A percentile compares a stretch with the other conserved stretches of the same genome.
phyloP scores from a whole-genome alignment of 345 rosid genomes.

The Lepidium aucheri region DNA sequence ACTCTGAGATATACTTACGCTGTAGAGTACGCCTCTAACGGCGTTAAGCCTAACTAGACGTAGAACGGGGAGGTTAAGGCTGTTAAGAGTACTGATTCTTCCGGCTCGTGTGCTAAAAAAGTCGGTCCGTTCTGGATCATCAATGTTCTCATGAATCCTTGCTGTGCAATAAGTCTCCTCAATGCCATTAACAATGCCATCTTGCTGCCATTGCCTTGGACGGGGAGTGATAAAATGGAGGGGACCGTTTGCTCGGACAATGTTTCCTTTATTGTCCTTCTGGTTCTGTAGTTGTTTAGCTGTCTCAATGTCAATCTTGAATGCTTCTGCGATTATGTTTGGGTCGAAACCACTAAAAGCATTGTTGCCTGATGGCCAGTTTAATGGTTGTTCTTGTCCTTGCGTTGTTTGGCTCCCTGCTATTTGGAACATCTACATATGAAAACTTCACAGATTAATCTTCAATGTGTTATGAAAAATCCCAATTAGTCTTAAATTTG shows the following conservation, averaged over 20 bases:
- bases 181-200: conserved; percentile 33
- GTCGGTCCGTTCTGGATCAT: conserved; percentile 44
- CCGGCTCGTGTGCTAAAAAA: conserved; percentile 58
- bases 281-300: conserved; percentile 38
- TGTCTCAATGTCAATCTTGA: conserved; percentile 34
- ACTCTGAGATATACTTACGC: too few species aligned
- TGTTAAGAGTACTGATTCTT: conserved; percentile 45
- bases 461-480: neutral
- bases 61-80: conserved; percentile 52
- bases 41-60: conserved; percentile 42
- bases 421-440: conserved; percentile 46
- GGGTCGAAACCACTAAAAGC: conserved; percentile 38
- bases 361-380: conserved; percentile 37
- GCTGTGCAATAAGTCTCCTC: conserved; percentile 54
- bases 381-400: conserved; percentile 10
- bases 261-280: conserved; percentile 46
- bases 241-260: conserved; percentile 33
- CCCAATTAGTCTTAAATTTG: too few species aligned
- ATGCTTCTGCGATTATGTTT: conserved; percentile 33
- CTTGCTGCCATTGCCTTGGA: conserved; percentile 4
- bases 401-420: conserved; percentile 41
- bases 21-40: conserved; percentile 39
- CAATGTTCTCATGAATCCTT: conserved; percentile 37
- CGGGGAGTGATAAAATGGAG: conserved; percentile 30
- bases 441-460: neutral